Base-by-base conservation (phyloP, 768 basidiomycete genomes). In the Boletus insuetus region DNA sequence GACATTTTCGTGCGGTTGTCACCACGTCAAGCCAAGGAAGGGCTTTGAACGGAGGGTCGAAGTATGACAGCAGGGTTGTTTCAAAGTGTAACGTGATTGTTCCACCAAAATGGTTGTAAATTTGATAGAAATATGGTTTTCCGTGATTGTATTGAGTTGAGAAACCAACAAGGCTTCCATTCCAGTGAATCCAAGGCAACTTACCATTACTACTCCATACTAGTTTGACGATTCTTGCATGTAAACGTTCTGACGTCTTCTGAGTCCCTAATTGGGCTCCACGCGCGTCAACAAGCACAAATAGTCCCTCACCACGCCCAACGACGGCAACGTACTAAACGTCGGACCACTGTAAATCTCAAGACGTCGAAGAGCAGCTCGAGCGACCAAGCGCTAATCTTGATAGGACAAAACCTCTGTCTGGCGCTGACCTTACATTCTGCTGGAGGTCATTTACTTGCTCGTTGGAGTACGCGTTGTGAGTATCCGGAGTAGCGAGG, bases 281-380 rank as follows among this genome's bases (percentile, higher is more conserved):
- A 9, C 29, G 26, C 26, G 24, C 7, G 26, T 46, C 41, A 63
- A 63, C 41, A 63, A 46, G 22, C 10, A 9, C 20, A 65, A 65
- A 63, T 44, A 63, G 2, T 19, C 6, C 20, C 50, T 43, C 53
- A 20, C 16, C 44, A 41, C 43, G 40, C 43, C 22, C 54, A 3
- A 65, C 63, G 55, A 55, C 64, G 51, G 34, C 46, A 46, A 49
- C 56, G 48, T 16, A 40, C 29, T 19, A 14, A 43, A n/a, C 42
- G 16, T 13, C 17, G 12, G 32, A 20, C 45, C 12, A n/a, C 48
- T 11, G 5, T 5, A 29, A 49, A 22, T 38, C 52, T 29, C 47
- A 16, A 16, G 10, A 19, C 38, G 34, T 35, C 3, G 6, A 38
- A 43, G 13, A 39, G 46, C 38, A 37, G 37, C 20, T 44, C 14